Evolutionary conservation across 2,329 filamentous ascomycete genomes (phyloP), one percentile per base, ranked within the genome.

Genomic region (Botrytis byssoidea): DNA sequence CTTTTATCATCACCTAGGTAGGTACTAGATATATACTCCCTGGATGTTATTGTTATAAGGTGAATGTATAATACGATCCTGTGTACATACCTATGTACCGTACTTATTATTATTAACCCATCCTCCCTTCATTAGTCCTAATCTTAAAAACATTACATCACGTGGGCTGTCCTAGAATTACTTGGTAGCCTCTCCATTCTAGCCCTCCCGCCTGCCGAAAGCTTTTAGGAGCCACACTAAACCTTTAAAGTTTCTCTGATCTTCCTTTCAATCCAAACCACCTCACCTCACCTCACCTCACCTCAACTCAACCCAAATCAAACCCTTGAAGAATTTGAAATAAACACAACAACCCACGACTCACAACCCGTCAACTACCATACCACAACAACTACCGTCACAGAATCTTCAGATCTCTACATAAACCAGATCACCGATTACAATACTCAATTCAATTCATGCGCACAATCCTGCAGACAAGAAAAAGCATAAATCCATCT

Each of bases 361-460:
- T 29, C 40, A 44, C 32, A 51, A 40, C 22, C 40, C 55, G 35
- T 16, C 46, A 60, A 32, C 40, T 40, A 72, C 57, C 48, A 40
- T 40, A 40, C 40, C 37, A 35, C 32, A n/a, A 68, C 51, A 66
- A 60, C 25, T 60, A 18, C 51, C n/a, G 25, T 3, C n/a, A 57
- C 51, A 57, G n/a, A 18, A 18, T 8, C 29, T 32, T 42, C 60
- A 51, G 71, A 72, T 72, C 63, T 60, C 51, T 69, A 60, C 20
- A 32, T 18, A 25, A 68, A 57, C 14, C 46, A 35, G 63, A 72
- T 72, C 63, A 32, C 29, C 55, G 68, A 68, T 40, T 68, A 60
- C 37, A 55, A 75, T 42, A 42, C 68, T 65, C 75, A 77, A 77
- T 75, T 76, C 73, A 29, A 76, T 72, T 55, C 61, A 73, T 74